Conservation (phyloP, 768 basidiomycete genomes). For the Lactarius indigo region DNA sequence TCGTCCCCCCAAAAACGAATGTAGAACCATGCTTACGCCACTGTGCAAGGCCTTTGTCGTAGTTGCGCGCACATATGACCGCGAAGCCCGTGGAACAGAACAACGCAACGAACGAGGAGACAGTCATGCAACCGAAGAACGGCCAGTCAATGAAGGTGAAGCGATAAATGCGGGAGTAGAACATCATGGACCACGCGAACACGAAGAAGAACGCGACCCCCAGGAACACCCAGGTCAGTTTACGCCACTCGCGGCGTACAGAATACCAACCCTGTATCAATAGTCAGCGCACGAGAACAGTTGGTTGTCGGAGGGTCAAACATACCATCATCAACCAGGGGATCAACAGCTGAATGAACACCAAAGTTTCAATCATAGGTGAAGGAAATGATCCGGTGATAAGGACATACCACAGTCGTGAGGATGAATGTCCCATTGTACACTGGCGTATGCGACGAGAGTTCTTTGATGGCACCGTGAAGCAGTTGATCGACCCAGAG, state of each 20-base stretch:
- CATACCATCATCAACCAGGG: constrained; percentile 53
- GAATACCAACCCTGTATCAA: constrained; percentile 49
- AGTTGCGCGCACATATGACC: constrained; percentile 48
- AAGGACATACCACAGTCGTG: constrained; percentile 41
- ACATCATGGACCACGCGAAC: constrained; percentile 28
- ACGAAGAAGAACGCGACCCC: constrained; percentile 38
- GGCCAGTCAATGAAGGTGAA: constrained; percentile 43
- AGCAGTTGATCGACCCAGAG: constrained; percentile 56
- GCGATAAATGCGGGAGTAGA: constrained; percentile 31
- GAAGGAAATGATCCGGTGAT: background rate
- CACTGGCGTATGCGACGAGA: constrained; percentile 40
- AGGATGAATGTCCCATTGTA: constrained; percentile 46
- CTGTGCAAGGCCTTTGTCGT: constrained; percentile 51
- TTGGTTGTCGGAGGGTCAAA: constrained; percentile 5
- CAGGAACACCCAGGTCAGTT: constrained; percentile 43
- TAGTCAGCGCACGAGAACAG: background rate
- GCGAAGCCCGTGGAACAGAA: constrained; percentile 43
- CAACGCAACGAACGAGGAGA: constrained; percentile 38
- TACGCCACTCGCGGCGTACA: constrained; percentile 44
- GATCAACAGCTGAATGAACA: constrained; percentile 37
- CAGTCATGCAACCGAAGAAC: constrained; percentile 45
- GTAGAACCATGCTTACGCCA: constrained; percentile 42
- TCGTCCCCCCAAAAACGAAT: too few relatives aligned
- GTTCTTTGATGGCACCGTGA: constrained; percentile 41
- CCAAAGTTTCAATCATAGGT: background rate